Base-by-base conservation (phyloP, 306 rosid species). In the Bauhinia variegata region DNA sequence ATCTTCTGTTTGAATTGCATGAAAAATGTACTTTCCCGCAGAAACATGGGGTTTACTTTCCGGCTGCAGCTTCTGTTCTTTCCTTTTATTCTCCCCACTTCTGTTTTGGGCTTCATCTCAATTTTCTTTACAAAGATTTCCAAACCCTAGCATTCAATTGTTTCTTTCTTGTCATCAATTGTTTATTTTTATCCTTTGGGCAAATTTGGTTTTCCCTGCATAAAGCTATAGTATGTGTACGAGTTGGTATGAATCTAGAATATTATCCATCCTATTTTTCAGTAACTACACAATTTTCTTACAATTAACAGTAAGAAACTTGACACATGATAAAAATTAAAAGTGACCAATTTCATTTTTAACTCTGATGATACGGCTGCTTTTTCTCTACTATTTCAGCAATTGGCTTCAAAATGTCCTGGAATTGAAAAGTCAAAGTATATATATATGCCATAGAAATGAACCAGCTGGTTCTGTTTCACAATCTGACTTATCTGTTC, bases 21-120 rank as follows among this genome's bases (percentile, higher is more conserved):
- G 78, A 71, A 79, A 67, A 70, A 52, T 23, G 81, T 71, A 77
- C 86, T 82, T 86, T 63, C 84, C 79, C 81, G 74, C 72, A 77
- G 81, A 79, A 86, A 74, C 86, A 76, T 70, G 86, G 72, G 49
- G 15, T 60, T n/a, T 51, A 75, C 78, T 83, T 70, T 79, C 80
- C 65, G 61, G 60, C 73, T 63, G 58, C 87, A 63, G 83, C 70
- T 61, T 80, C 73, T 75, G 69, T 30, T 48, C 65, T 63, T 71
- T 60, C 77, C 77, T 62, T 74, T 73, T n/a, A n/a, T n/a, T 48
- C 78, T 31, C 63, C 41, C 41, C 72, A 69, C 50, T 70, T 44
- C 23, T 66, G 49, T 62, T 62, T 66, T 38, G 14, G 44, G 54
- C 48, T 58, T 70, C 77, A 55, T 48, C 42, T 39, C 15, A 48